Conservation (phyloP, 805 yeast species). For the Blastobotrys attinorum region DNA sequence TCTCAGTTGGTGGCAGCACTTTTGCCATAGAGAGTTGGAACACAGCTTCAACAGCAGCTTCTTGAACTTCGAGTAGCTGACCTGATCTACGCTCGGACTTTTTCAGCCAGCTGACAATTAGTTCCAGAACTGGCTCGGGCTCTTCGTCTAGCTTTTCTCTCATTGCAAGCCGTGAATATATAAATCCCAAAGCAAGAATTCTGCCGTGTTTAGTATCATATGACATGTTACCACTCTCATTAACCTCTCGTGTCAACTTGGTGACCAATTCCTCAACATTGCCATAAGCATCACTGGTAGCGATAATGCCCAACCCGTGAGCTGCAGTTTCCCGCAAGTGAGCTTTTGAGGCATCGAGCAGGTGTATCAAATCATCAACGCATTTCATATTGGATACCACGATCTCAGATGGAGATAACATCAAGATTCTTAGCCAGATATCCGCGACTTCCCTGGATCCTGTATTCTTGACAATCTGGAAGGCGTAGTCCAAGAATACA, state of each 20-base stretch:
- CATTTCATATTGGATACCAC: slow-evolving; percentile 1
- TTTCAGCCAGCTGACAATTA: neutral
- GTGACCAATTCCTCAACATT: neutral
- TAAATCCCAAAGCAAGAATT: slow-evolving; percentile 34
- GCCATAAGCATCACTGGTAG: slow-evolving; percentile 5
- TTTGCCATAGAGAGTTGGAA: slow-evolving; percentile 36
- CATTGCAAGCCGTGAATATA: slow-evolving; percentile 30
- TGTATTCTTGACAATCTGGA: slow-evolving; percentile 22
- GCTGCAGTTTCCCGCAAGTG: slow-evolving; percentile 30
- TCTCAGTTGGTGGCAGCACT: slow-evolving; percentile 21
- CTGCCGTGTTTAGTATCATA: slow-evolving; percentile 7
- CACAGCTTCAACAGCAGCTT: slow-evolving; percentile 23
- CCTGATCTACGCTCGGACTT: slow-evolving; percentile 2
- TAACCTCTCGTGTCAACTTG: neutral
- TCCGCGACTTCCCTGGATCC: neutral
- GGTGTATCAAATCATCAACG: neutral
- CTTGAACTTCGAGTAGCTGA: too few relatives aligned
- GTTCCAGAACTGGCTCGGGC: slow-evolving; percentile 26
- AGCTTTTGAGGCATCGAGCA: slow-evolving; percentile 10
- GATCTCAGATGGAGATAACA: slow-evolving; percentile 16
- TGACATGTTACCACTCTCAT: slow-evolving; percentile 1
- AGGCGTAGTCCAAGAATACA: slow-evolving; percentile 27
- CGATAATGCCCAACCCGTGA: slow-evolving; percentile 35
- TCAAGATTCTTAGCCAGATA: slow-evolving; percentile 14
- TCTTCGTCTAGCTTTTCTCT: slow-evolving; percentile 9